These are phyloP conservation scores for Malassezia brasiliensis DNA, from an alignment of 1,284 basidiomycete genomes.

Conservation along the genomic window DNA sequence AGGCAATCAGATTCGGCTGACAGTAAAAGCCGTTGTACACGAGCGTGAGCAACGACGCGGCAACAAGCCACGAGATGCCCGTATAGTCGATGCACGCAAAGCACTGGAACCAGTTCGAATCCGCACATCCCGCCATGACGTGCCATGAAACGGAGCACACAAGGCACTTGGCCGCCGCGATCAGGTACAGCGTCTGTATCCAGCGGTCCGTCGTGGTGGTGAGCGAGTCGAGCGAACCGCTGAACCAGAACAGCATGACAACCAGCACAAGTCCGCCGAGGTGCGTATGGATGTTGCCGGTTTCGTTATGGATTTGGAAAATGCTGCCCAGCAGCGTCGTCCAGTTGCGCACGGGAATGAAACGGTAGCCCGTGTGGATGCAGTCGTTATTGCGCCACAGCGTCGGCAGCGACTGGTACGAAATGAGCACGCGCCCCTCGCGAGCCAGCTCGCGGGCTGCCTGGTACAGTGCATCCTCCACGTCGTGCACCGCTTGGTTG, in stretches of 20 bases:
- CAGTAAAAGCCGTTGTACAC: slow-evolving; percentile 48
- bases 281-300: slow-evolving; percentile 46
- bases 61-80: slow-evolving; percentile 45
- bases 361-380: slow-evolving; percentile 45
- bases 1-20: slow-evolving; percentile 40
- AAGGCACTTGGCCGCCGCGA: slow-evolving; percentile 44
- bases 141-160: slow-evolving; percentile 43
- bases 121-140: slow-evolving; percentile 44
- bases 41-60: slow-evolving; percentile 40
- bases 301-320: slow-evolving; percentile 47
- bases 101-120: slow-evolving; percentile 39
- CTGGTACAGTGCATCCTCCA: slow-evolving; percentile 37
- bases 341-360: slow-evolving; percentile 41
- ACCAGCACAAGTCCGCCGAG: slow-evolving; percentile 37
- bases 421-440: slow-evolving; percentile 34
- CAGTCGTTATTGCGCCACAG: slow-evolving; percentile 47
- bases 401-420: slow-evolving; percentile 35
- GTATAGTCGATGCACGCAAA: slow-evolving; percentile 47
- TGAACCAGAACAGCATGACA: slow-evolving; percentile 40
- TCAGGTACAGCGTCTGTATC: slow-evolving; percentile 43
- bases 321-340: slow-evolving; percentile 32
- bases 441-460: slow-evolving; percentile 37
- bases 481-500: slow-evolving; percentile 29
- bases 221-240: slow-evolving; percentile 32
- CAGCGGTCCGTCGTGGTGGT: slow-evolving; percentile 44